Evolutionary conservation across 495 filamentous ascomycete genomes (phyloP), one percentile per base, ranked within the genome.

Genomic region (Pyronema domesticum): DNA sequence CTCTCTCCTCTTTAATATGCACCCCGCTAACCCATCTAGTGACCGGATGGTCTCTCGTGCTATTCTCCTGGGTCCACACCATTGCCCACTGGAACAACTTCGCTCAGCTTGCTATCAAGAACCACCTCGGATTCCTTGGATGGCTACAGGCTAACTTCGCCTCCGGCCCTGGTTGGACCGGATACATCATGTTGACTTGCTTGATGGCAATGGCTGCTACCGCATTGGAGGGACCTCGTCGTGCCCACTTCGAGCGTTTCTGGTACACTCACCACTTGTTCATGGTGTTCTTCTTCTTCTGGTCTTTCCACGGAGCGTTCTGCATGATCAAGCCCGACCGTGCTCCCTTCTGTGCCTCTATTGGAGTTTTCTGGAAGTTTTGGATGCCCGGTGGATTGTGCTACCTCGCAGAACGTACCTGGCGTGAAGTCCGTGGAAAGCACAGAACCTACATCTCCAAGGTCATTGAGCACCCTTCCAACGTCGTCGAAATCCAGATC

Each of bases 31-130:
- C 17, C 33, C 4, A 15, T 43, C 39, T 55, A 70, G 68, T 82
- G 50, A 80, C 81, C 34, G 83, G 80, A 3, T 87, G 83, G 81
- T 83, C 81, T 17, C 84, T 89, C 64, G 74, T 86, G 54, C 82
- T 86, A 70, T 89, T 83, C 66, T 83, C 81, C 15, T 85, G 78
- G 77, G 75, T 86, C 0, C 84, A 88, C 66, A 85, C 82, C 14
- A 78, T 85, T 57, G 80, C 82, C 48, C 84, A 87, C 67, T 85
- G 80, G 79, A 81, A 83, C 71, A 86, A 87, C 68, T 78, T 85
- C 58, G 83, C 80, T 15, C 80, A 81, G 66, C 71, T 86, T 54
- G 75, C 83, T 19, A 76, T 76, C 34, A 79, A 80, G 68, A 77
- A 85, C 56, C 77, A 79, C 37, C 72, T 83, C 15, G 82, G 83